Evolutionary conservation across 352 stramenopile species (phyloP), one percentile per base, ranked within the genome.

Genomic region (Elongisporangium undulatum): DNA sequence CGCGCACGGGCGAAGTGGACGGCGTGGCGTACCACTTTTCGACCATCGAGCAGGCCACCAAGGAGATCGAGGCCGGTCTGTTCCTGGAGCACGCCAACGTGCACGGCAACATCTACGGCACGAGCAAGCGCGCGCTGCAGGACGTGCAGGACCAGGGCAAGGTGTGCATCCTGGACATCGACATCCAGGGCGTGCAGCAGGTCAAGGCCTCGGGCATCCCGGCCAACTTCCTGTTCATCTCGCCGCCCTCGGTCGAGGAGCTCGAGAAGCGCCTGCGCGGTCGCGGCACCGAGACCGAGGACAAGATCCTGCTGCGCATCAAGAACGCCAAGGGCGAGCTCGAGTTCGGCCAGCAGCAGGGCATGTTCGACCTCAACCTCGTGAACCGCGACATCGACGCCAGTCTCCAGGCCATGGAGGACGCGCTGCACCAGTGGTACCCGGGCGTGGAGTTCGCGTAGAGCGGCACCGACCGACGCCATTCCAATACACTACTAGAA

Each of bases 111-210:
- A 92, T 98, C 61, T 99, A 99, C 71, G 97, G 96, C 67, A 99
- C 97, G 54, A 97, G 90, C 72, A 94, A 97, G 61, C 76, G 75
- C 49, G 82, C 93, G 19, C 95, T 99, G 22, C 69, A 96, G 72
- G 81, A 86, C 60, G 97, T 99, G 41, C 85, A 96, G 66, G 77
- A 90, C 29, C 70, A 95, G 66, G 86, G 90, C 51, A 98, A 98
- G 78, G 97, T 99, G 62, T 99, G 97, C 75, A 96, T 99, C 56
- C 65, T 99, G 38, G 97, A 99, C 77, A 99, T 99, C 60, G 97
- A 99, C 67, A 91, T 99, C 53, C 96, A 99, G 72, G 97, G 97
- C 29, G 96, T 99, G 17, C 82, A 97, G 68, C 94, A 92, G 63
- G 95, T 99, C 22, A 98, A 96, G 67, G 67, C 70, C 66, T 84